phyloP scores from a whole-genome alignment of 2,329 filamentous ascomycete species.

The Daldinia eschscholtzii region DNA sequence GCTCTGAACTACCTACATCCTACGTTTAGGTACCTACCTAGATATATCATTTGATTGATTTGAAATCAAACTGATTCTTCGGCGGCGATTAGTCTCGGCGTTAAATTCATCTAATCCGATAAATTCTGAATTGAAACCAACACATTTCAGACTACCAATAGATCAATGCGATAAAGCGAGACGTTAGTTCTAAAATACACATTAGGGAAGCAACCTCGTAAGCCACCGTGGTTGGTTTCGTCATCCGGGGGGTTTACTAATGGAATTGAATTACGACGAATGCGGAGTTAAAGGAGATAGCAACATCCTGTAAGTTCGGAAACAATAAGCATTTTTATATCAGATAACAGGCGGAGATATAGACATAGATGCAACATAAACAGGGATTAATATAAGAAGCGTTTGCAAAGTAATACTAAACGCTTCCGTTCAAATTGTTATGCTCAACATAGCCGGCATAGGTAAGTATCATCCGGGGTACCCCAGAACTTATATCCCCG shows the following conservation, averaged over 20 bases:
- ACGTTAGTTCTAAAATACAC: background rate
- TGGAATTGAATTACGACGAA: background rate
- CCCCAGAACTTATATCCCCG: no score
- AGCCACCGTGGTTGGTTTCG: no score
- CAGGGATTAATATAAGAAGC: no score
- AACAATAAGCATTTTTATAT: no score
- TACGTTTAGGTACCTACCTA: background rate
- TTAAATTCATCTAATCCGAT: background rate
- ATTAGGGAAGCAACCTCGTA: background rate
- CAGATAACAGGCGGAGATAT: no score
- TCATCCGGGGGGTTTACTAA: background rate
- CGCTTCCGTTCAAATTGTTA: no score
- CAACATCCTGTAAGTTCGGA: no score
- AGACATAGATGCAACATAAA: no score
- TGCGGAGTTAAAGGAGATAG: no score
- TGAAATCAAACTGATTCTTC: background rate
- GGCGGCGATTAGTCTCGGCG: background rate
- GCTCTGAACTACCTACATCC: background rate
- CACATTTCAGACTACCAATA: background rate
- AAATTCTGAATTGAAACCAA: background rate
- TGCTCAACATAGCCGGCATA: no score
- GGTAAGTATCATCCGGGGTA: no score
- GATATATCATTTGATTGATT: conserved; percentile 2
- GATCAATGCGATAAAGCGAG: background rate
- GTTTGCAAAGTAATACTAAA: no score